A percentile compares a stretch with the other conserved stretches of the same genome.
These are phyloP conservation scores for Ophiostoma populinum DNA, from an alignment of 2,329 filamentous ascomycete genomes.

Conservation along the genomic window DNA sequence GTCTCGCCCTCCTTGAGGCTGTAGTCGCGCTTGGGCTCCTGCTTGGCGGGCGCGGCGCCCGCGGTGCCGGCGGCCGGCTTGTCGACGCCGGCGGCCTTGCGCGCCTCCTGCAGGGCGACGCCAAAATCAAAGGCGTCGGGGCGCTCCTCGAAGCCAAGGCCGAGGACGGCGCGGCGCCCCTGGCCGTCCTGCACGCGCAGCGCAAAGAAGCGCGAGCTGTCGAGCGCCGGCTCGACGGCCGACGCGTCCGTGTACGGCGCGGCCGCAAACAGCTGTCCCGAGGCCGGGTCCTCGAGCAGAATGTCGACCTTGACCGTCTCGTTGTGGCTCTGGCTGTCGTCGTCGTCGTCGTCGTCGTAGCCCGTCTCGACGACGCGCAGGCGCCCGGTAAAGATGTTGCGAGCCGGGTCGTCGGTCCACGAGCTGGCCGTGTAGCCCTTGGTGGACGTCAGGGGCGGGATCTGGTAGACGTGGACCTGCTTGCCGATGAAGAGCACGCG, in stretches of 20 bases:
- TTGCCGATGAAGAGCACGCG: slow-evolving; percentile 63
- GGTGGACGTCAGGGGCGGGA: slow-evolving; percentile 61
- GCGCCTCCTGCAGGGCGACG: slow-evolving; percentile 61
- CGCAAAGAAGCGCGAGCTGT: slow-evolving; percentile 73
- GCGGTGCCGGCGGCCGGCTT: slow-evolving; percentile 12
- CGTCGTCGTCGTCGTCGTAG: slow-evolving; percentile 22
- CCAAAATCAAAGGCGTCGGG: slow-evolving; percentile 75
- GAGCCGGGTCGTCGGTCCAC: slow-evolving; percentile 57
- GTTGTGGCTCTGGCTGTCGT: slow-evolving; percentile 15
- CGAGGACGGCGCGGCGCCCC: slow-evolving; percentile 61
- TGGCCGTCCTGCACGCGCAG: slow-evolving; percentile 60
- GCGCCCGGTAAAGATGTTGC: slow-evolving; percentile 73
- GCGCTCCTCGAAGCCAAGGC: slow-evolving; percentile 76
- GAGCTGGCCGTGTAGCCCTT: slow-evolving; percentile 61
- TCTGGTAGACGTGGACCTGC: slow-evolving; percentile 70
- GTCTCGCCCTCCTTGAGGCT: slow-evolving; percentile 82
- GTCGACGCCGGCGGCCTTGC: slow-evolving; percentile 48
- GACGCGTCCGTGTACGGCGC: slow-evolving; percentile 53
- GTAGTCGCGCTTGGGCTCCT: slow-evolving; percentile 46
- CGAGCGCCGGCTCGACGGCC: slow-evolving; percentile 60
- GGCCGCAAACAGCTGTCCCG: slow-evolving; percentile 65
- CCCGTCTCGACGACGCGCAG: slow-evolving; percentile 65
- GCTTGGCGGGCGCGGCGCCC: slow-evolving; percentile 17
- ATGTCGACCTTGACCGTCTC: slow-evolving; percentile 55
- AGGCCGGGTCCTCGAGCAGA: slow-evolving; percentile 58